Evolutionary conservation across 169 alveolate genomes (phyloP).

Genomic region (Plasmodium reichenowi): DNA sequence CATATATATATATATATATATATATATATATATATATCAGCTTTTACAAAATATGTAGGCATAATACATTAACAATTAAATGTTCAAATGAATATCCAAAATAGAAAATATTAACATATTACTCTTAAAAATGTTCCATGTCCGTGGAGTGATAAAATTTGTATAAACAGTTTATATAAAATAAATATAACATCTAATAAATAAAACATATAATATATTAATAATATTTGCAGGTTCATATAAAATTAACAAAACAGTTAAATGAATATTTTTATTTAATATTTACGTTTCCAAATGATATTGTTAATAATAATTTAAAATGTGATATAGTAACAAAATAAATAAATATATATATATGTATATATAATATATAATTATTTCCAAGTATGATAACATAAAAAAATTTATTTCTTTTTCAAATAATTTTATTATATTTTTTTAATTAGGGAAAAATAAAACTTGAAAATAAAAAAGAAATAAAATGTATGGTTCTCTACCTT

Average conservation of each 20-base stretch:
- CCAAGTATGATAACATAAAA: background rate
- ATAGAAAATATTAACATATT: constrained; percentile 25
- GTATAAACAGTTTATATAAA: background rate
- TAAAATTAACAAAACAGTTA: constrained; percentile 8
- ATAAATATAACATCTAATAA: background rate
- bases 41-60: background rate
- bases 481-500: constrained; percentile 32
- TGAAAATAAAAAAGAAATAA: constrained; percentile 37
- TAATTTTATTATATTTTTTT: background rate
- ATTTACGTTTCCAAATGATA: constrained; percentile 30
- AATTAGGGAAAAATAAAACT: constrained; percentile 33
- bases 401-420: background rate
- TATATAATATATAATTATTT: background rate
- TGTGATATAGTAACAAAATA: constrained; percentile 23
- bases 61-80: constrained; percentile 1
- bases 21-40: background rate
- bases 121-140: constrained; percentile 17
- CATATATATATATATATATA: background rate
- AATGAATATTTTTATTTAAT: constrained; percentile 38
- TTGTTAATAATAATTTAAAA: constrained; percentile 14
- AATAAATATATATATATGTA: background rate
- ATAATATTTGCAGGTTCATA: constrained; percentile 21
- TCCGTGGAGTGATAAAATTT: constrained; percentile 21
- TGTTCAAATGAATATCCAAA: constrained; percentile 16
- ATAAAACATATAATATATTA: background rate